phyloP scores from a whole-genome alignment of 106 monocot species.

The Iris macrosiphon region DNA sequence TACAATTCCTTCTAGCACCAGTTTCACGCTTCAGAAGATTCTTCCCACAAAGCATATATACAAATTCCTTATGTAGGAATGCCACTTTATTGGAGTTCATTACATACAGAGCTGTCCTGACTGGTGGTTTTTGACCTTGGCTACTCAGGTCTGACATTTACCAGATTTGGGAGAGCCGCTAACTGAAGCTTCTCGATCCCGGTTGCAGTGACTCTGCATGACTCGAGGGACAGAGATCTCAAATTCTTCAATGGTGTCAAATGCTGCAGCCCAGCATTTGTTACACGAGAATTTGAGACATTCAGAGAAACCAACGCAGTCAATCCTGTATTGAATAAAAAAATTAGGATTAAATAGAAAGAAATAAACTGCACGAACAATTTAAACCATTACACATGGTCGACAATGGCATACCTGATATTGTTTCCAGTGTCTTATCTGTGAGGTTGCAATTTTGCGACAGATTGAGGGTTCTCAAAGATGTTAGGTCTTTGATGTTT shows the following conservation, averaged over 20 bases:
- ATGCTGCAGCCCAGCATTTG: constrained; percentile 73
- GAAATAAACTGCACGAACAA: too few species aligned
- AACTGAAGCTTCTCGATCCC: constrained; percentile 94
- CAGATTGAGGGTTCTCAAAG: constrained; percentile 73
- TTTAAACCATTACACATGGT: too few species aligned
- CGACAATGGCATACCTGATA: constrained; percentile 83
- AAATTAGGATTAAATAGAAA: background rate
- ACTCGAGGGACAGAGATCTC: constrained; percentile 74
- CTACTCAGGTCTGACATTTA: constrained; percentile 66
- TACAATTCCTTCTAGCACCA: background rate
- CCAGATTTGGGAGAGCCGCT: constrained; percentile 78
- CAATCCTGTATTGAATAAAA: background rate
- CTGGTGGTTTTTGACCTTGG: too few species aligned
- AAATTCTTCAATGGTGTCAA: constrained; percentile 85
- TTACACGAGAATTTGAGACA: constrained; percentile 37
- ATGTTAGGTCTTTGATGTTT: constrained; percentile 77
- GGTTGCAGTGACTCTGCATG: constrained; percentile 82
- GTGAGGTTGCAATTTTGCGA: constrained; percentile 92
- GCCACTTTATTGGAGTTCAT: background rate
- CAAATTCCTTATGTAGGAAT: background rate
- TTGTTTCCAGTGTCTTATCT: constrained; percentile 73
- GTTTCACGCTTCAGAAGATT: background rate
- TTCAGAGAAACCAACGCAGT: constrained; percentile 19
- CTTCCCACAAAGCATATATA: too few species aligned
- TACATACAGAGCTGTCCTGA: too few species aligned